phyloP scores from a whole-genome alignment of 2,329 filamentous ascomycete species.

The Ceratocystis harringtonii region DNA sequence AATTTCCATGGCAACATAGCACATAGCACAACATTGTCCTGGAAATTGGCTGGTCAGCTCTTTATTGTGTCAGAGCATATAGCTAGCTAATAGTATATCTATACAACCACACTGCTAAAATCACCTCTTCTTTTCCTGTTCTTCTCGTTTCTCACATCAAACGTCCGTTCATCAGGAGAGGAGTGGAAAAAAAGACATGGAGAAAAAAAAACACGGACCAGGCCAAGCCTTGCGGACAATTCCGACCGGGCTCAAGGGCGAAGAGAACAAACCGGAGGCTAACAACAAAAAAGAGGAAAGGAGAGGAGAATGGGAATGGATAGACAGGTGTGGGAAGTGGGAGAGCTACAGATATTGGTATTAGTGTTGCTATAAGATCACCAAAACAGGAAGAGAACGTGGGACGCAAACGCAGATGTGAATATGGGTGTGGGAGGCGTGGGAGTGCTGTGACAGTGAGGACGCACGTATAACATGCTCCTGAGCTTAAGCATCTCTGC shows the following conservation, averaged over 20 bases:
- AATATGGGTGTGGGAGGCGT: not conserved
- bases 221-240: not conserved
- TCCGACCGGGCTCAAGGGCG: not conserved
- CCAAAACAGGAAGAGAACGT: not conserved
- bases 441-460: not conserved
- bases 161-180: not conserved
- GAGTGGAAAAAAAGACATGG: not conserved
- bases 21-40: not conserved
- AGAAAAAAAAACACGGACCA: conserved; percentile 1
- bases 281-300: not conserved
- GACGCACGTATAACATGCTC: not conserved
- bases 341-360: too few species aligned
- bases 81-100: not conserved
- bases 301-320: not conserved
- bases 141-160: not conserved
- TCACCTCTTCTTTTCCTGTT: not conserved
- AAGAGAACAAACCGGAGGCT: conserved; percentile 2
- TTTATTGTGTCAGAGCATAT: too few species aligned
- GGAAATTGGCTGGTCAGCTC: not conserved
- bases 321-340: not conserved
- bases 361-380: not conserved
- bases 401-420: not conserved
- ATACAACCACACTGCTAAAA: not conserved
- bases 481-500: not conserved
- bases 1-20: not conserved